Evolutionary conservation across 371 early-diverging fungal species (phyloP), one percentile per base, ranked within the genome.

Genomic region (Batkoa obscura): DNA sequence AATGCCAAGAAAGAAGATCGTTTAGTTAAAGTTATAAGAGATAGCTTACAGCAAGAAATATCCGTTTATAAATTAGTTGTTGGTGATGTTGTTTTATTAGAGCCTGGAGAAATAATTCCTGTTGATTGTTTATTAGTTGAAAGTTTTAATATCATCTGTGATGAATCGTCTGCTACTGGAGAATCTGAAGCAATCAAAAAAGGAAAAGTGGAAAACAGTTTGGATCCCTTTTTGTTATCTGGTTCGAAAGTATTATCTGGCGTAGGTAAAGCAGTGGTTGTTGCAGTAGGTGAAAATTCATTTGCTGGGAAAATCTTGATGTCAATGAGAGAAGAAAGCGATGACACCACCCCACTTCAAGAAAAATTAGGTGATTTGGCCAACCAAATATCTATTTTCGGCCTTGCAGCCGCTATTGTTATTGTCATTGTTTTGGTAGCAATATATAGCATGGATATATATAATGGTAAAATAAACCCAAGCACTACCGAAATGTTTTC

Each of bases 61-160:
- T 86, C 86, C 46, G 86, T 92, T 46, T 84, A 82, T 66, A 85
- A 89, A 53, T 52, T 90, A 43, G 76, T 83, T 59, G 86, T 94
- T n/a, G 92, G 94, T 46, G 95, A 95, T 64, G 71, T 96, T 47
- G 64, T 94, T 57, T 61, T 81, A 49, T 71, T 96, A 41, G 94
- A 96, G 65, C 88, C 92, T n/a, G 97, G 96, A 54, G 95, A 94
- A 61, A 83, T 94, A 42, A 69, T 94, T 47, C 75, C 85, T 0
- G 94, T 80, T 13, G 96, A 96, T 65, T 89, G 88, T 59, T 69
- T 95, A 55, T 77, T 75, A 50, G 63, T 90, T 23, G 62, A 67
- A 46, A 88, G 89, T 30, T 84, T 84, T 62, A 85, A 88, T 64
- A 63, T 94, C 53, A 75, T 73, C 4, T 85, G 85, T 65, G 94